Evolutionary conservation across 2,329 filamentous ascomycete genomes (phyloP), one percentile per base, ranked within the genome.

Genomic region (Elsinoe batatas): DNA sequence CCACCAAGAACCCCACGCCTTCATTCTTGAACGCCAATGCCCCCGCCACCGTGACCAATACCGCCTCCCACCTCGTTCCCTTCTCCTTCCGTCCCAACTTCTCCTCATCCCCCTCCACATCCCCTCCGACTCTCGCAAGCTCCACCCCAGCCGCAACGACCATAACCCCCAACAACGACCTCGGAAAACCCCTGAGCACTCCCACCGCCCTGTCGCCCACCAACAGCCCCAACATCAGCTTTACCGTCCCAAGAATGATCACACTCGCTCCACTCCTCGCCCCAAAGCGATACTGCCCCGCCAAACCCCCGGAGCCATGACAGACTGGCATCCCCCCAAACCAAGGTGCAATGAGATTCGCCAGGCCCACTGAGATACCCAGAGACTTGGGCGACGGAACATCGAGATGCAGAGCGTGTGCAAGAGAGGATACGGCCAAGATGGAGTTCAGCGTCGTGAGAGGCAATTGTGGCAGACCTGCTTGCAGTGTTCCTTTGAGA

Each of bases 281-380:
- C 0, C 91, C 91, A 62, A 97, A 97, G 3, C 89, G 83, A 68
- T 89, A 88, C 68, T 97, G 91, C 0, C 87, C 93, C 4, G 93
- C 93, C 0, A 97, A 75, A 0, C 91, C 91, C 2, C 91, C 91
- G 0, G 89, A 89, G 4, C 91, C 91, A 67, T 97, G 93, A 66
- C 93, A 97, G 3, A 93, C 83, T 2, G 91, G 93, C 93, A 96
- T 97, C 4, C 86, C 87, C 47, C 91, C 91, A 64, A 95, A 94
- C 87, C 88, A 95, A 64, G 88, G 91, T 13, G 87, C 86, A 1
- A 86, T 68, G 3, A 96, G 73, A 67, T 97, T 97, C 81, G 95
- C 94, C 1, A 76, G 64, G 0, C 85, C 84, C 3, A 97, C 88
- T 55, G 88, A 95, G 58, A 91, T 68, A 1, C 91, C 91, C 30